Base-by-base conservation (phyloP, 1,284 basidiomycete species). In the Thecaphora thlaspeos region DNA sequence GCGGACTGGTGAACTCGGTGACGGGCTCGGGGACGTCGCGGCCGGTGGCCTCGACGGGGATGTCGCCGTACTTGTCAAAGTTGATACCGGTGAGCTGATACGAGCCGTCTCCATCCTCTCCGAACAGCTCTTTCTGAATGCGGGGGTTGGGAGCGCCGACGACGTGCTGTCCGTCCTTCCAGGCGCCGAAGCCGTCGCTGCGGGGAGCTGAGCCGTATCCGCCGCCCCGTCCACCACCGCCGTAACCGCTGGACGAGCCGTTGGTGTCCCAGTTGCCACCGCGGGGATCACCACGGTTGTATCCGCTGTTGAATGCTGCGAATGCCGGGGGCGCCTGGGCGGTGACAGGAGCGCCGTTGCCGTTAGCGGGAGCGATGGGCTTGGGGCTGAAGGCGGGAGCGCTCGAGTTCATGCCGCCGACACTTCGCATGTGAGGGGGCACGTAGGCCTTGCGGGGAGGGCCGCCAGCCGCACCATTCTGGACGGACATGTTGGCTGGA, bases 21-120 rank as follows among this genome's bases (percentile, higher is more conserved):
- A 97, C 86, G 46, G 94, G 91, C 49, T 97, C 94, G 61, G 95
- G 95, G 22, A 95, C 93, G 68, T 89, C 90, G 58, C 87, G 86
- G 69, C 95, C 95, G 45, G 92, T 96, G 40, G 92, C 94, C 82
- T 98, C 95, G 71, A 99, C 93, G 64, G 95, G 95, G 76, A 98
- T 98, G 80, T 98, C 94, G 79, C 95, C 93, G 79, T 98, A 99
- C 81, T 95, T 95, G 83, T 98, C 95, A 77, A 99, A 99, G 83
- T 99, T 99, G 83, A 99, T 97, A 68, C 95, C 95, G 45, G 93
- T 95, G 74, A 91, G 87, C 79, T 93, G 88, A 64, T 81, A 80
- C 42, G 73, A 68, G 44, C 64, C 67, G 79, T 97, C 95, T 51
- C 86, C 83, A 39, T 84, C 83, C 63, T 95, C 91, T 48, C 95